Base-by-base conservation (phyloP, 2,329 filamentous ascomycete species). In the Chaetomium olivaceum region DNA sequence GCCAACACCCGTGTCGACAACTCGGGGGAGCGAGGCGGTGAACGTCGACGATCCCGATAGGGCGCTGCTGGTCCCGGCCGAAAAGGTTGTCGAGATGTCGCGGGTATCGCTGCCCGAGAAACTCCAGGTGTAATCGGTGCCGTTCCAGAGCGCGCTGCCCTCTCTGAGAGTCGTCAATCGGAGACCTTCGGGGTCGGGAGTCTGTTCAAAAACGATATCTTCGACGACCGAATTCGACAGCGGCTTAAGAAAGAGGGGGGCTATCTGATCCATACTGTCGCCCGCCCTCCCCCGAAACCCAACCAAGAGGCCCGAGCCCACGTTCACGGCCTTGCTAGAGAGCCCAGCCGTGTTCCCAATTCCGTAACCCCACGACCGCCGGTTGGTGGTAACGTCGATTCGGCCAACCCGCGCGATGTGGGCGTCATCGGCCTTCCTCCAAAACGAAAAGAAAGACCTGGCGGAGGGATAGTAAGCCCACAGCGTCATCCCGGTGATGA, bases 201-300 rank as follows among this genome's bases (percentile, higher is more conserved):
- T 7, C 12, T n/a, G 6, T 9, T 66, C 64, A 3, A 63, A 61
- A 14, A 60, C 61, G 31, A 66, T 54, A 27, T 63, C 23, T 16
- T 59, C 50, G 21, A 66, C 50, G 7, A n/a, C 27, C 0, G 64
- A 60, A 14, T 6, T 19, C 7, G 50, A 51, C 27, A 61, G 2
- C 1, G 16, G n/a, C 25, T 54, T 51, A 19, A 66, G 64, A 16
- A 66, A 66, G 43, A 66, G 25, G 7, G 61, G 57, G 9, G 57
- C 51, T 6, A 66, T 7, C 23, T 58, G 51, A 43, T 63, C 57
- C 21, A 66, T 27, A 4, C 54, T 51, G 25, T 60, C 39, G 6
- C 61, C 64, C 4, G 64, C 39, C 4, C 64, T 57, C n/a, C 64
- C 64, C 51, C 58, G 51, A 29, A 66, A 61, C 3, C 64, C 64